phyloP scores from a whole-genome alignment of 805 yeast species.

The Maudiozyma bulderi region DNA sequence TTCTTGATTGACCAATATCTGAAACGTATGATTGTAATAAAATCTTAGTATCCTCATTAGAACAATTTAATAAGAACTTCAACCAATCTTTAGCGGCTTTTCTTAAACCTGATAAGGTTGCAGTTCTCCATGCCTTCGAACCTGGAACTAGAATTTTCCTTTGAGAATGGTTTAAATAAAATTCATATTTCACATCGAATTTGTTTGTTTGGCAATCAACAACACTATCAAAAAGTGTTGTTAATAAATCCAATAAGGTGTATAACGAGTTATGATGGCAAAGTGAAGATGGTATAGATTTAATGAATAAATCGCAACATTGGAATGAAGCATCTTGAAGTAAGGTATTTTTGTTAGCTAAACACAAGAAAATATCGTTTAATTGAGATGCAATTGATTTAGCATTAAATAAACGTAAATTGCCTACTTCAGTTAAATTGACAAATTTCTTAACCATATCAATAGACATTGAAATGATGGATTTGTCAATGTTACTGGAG shows the following conservation, averaged over 20 bases:
- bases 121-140: slow-evolving; percentile 74
- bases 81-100: slow-evolving; percentile 62
- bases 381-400: slow-evolving; percentile 58
- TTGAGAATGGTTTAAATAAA: slow-evolving; percentile 34
- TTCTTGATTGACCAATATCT: slow-evolving; percentile 30
- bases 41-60: slow-evolving; percentile 68
- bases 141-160: slow-evolving; percentile 35
- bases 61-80: slow-evolving; percentile 41
- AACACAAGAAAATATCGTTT: slow-evolving; percentile 51
- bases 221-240: slow-evolving; percentile 67
- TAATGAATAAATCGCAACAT: slow-evolving; percentile 61
- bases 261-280: slow-evolving; percentile 67
- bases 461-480: slow-evolving; percentile 55
- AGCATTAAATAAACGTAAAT: slow-evolving; percentile 45
- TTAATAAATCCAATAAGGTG: slow-evolving; percentile 71
- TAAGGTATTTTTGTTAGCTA: slow-evolving; percentile 69
- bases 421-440: slow-evolving; percentile 41
- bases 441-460: slow-evolving; percentile 51
- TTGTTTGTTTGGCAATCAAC: slow-evolving; percentile 75
- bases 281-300: slow-evolving; percentile 62
- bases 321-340: slow-evolving; percentile 74
- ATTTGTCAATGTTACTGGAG: slow-evolving; percentile 58
- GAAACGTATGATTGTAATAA: slow-evolving; percentile 71
- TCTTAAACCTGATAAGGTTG: slow-evolving; percentile 52
- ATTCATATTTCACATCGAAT: slow-evolving; percentile 75